Base-by-base conservation (phyloP, 1,284 basidiomycete genomes). In the Rhodofomes roseus region DNA sequence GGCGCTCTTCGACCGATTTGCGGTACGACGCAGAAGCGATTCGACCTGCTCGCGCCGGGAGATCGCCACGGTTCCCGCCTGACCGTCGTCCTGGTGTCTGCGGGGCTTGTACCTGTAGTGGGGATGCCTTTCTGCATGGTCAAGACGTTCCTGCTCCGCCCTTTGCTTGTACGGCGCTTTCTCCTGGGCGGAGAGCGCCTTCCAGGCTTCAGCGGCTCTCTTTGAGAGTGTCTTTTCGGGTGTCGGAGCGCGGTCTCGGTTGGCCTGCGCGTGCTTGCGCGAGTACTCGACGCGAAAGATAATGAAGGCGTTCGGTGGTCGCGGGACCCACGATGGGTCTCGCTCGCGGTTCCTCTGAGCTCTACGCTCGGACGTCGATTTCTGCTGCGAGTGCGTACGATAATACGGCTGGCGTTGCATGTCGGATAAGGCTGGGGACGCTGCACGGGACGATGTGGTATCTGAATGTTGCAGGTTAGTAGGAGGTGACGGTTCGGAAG, bases 241-340 rank as follows among this genome's bases (percentile, higher is more conserved):
- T 56, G 23, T 66, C 62, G 29, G 67, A 27, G 37, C 63, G 56
- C 56, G 59, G 54, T 48, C 60, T 60, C 46, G 14, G 37, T 66
- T 62, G 14, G 52, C 46, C 43, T 54, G 56, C 16, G 73, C 69
- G 51, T 79, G 74, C 57, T 71, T 65, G 65, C 71, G 72, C 51
- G 80, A 81, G 66, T 86, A 93, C 66, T 92, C 85, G 64, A 88
- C 88, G 29, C 93, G 86, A 74, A 93, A 96, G 63, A 95, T 83
- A 71, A 96, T 94, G 76, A 95, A 96, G 29, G 92, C 85, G 70
- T 96, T 96, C 7, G 88, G 83, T 1, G 94, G 93, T 9, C 93
- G 86, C 48, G 92, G 89, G 61, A 93, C 84, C 79, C 90, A 91
- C 25, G 78, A 78, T 0, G 87, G 79, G 64, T 86, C 68, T 56